Base-by-base conservation (phyloP, 768 basidiomycete genomes). In the Suillus hirtellus region DNA sequence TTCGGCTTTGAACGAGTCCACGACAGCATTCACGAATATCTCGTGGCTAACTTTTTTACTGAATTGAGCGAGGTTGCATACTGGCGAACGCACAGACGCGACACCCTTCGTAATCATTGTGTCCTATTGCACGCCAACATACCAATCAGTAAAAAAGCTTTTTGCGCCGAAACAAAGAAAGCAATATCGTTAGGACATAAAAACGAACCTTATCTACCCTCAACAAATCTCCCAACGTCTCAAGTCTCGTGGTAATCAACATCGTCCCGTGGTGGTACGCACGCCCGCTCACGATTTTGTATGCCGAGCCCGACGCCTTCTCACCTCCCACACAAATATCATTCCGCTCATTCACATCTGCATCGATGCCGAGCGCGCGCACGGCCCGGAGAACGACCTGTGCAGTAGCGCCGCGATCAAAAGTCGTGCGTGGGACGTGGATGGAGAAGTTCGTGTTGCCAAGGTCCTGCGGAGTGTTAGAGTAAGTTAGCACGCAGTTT, bases 241-340 rank as follows among this genome's bases (percentile, higher is more conserved):
- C 79, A 35, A 98, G 82, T 53, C 82, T 77, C 3, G 95, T 94
- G 9, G 92, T 89, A 24, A 99, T 90, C 34, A 99, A 85, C 97
- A 99, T 99, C 17, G 97, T 99, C 0, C 97, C 97, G 69, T 99
- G 97, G 69, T 99, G 96, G 77, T 98, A 99, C 8, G 95, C 95
- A 35, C 97, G 82, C 60, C 87, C 86, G 68, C 87, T 91, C 50
- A 90, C 89, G 61, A 99, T 92, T 77, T 97, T 98, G 79, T 97
- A 99, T 12, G 97, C 97, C 10, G 95, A 98, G 47, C 97, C 97
- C 54, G 96, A 99, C 65, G 98, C 89, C 93, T 99, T 99, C 74
- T 90, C 84, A 38, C 79, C 73, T 0, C 87, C 89, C 11, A 97
- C 87, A 65, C 92, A 93, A 42, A 99, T 85, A 71, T 99, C 96